Percentiles rank a stretch among this genome's conserved stretches.
Conservation (phyloP, 2,329 filamentous ascomycete genomes). For the Fusarium heterosporum region DNA sequence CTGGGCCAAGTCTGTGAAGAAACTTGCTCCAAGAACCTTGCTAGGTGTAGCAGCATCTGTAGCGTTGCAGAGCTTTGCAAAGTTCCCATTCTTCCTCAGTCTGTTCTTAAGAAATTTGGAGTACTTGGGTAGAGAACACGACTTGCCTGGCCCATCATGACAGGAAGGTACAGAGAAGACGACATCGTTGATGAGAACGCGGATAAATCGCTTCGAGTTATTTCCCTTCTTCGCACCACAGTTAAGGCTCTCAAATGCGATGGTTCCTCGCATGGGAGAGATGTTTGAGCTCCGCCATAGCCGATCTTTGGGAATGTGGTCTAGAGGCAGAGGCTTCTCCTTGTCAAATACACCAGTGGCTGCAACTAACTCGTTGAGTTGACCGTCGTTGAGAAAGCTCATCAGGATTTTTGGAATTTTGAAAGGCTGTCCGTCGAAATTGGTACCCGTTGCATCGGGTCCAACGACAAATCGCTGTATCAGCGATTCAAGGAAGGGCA, state of each 20-base stretch:
- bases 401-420: conserved; percentile 68
- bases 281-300: conserved; percentile 68
- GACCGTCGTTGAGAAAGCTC: conserved; percentile 74
- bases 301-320: conserved; percentile 59
- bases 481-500: conserved; percentile 68
- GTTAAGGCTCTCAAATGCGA: conserved; percentile 72
- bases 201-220: conserved; percentile 61
- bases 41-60: conserved; percentile 55
- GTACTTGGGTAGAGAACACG: conserved; percentile 62
- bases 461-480: conserved; percentile 65
- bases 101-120: conserved; percentile 48
- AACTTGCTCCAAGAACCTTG: conserved; percentile 60
- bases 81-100: conserved; percentile 60
- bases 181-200: conserved; percentile 71
- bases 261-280: conserved; percentile 72
- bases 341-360: conserved; percentile 71
- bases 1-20: conserved; percentile 60
- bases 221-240: conserved; percentile 52
- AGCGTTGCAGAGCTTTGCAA: conserved; percentile 61
- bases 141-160: conserved; percentile 65
- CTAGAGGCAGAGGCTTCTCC: conserved; percentile 61
- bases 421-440: conserved; percentile 59
- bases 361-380: conserved; percentile 70
- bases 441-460: conserved; percentile 61
- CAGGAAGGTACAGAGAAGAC: conserved; percentile 69